Evolutionary conservation across 2,329 filamentous ascomycete genomes (phyloP).

Genomic region (Meredithiella fracta): DNA sequence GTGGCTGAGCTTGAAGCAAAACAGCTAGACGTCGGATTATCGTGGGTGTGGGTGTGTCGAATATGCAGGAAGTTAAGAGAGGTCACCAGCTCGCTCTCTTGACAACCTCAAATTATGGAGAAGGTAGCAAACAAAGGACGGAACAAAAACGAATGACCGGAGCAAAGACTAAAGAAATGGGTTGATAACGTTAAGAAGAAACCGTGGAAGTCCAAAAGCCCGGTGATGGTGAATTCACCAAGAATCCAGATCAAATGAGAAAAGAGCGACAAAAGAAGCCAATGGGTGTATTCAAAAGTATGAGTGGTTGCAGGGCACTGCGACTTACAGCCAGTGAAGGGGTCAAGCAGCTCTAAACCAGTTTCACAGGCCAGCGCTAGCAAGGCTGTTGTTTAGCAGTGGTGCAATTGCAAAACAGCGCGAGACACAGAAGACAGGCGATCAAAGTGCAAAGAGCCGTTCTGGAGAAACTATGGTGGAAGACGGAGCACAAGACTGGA

Average conservation of each 20-base stretch:
- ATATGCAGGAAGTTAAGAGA: not conserved
- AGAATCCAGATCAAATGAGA: slow-evolving; percentile 1
- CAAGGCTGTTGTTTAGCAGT: not conserved
- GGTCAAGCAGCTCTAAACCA: not conserved
- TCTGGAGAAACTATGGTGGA: not conserved
- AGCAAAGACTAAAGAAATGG: not conserved
- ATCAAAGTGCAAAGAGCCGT: not conserved
- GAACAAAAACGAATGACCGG: not conserved
- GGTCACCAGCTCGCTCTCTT: slow-evolving; percentile 2
- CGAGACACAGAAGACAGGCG: not conserved
- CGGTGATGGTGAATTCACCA: slow-evolving; percentile 2
- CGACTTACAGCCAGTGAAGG: not conserved
- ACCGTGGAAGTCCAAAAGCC: not conserved
- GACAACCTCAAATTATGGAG: not conserved
- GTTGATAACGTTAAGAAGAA: not conserved
- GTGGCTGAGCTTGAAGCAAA: not conserved
- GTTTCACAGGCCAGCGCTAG: slow-evolving; percentile 6
- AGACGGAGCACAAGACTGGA: not conserved
- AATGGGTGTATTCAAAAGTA: not conserved
- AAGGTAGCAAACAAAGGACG: not conserved
- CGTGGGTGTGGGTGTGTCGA: not conserved
- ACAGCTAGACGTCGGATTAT: not conserved
- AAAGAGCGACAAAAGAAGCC: not conserved
- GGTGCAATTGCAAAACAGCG: slow-evolving; percentile 4
- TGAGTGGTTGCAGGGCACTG: slow-evolving; percentile 3